Evolutionary conservation across 1,139 yeast genomes (phyloP), one percentile per base, ranked within the genome.

Genomic region (Debaryomyces coudertii): DNA sequence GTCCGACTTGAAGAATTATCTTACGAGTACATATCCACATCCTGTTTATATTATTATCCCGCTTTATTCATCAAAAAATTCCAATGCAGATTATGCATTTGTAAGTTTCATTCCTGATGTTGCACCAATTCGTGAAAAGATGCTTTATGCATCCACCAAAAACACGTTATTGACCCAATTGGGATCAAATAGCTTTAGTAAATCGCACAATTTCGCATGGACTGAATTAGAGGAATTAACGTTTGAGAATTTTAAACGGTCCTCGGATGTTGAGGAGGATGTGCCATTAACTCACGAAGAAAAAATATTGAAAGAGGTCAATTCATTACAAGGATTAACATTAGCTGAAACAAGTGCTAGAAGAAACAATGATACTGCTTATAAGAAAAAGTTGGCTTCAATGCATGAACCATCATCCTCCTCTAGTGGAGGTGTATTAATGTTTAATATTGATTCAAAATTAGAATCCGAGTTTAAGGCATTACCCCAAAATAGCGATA

Each of bases 71-170:
- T 8, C 27, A 18, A 12, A 7, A 8, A 22, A n/a, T 38, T 20
- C 27, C n/a, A 12, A 12, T 3, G 58, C 40, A 8, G 37, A 57
- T 14, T 75, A 71, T 51, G 74, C 82, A 3, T 90, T 93, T 58
- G 77, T 90, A 40, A 82, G 95, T 35, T 92, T 78, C 68, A 93
- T 93, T 41, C 98, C 99, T 0, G 97, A 93, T 62, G 65, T 68
- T 41, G 90, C 97, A 9, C 83, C 85, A 6, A 92, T 93, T 29
- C 79, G 92, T 49, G 79, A 81, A 48, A 93, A 93, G 63, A 93
- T 93, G 98, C 75, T 93, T 45, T 95, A 92, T 65, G 98, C 99
- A 2, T 87, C 97, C 2, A 85, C 95, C 15, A 89, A 89, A 53
- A 85, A 82, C 60, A 83, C 95, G 1, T 67, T 93, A 40, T 68